A percentile compares a stretch with the other conserved stretches of the same genome.
These are phyloP conservation scores for Peterozyma toletana DNA, from an alignment of 805 yeast genomes.

Conservation along the genomic window DNA sequence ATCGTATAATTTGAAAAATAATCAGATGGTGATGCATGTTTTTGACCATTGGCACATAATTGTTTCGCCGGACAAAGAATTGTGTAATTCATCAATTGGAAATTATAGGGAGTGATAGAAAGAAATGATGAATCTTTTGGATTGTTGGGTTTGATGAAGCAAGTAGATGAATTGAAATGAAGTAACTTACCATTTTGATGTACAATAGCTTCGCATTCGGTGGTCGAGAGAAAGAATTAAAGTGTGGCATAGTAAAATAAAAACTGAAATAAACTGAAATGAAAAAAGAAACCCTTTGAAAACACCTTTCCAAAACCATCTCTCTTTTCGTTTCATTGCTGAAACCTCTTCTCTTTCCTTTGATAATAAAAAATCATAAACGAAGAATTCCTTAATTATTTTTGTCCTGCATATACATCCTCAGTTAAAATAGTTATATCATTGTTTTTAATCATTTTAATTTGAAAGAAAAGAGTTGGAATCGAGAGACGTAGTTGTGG, in stretches of 20 bases:
- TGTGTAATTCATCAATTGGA: constrained; percentile 24
- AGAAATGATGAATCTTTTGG: no score
- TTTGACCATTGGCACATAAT: constrained; percentile 70
- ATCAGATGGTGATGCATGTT: constrained; percentile 99
- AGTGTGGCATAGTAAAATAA: no score
- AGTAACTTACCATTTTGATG: no score
- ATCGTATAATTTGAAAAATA: not conserved
- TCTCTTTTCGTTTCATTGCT: not conserved
- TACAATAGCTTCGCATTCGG: no score
- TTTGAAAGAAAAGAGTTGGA: not conserved
- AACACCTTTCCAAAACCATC: not conserved
- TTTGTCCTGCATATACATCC: constrained; percentile 75
- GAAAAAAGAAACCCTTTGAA: constrained; percentile 6
- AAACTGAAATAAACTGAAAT: no score
- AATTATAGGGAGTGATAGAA: no score
- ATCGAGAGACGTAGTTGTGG: no score
- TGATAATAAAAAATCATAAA: constrained; percentile 41
- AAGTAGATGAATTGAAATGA: no score
- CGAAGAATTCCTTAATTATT: constrained; percentile 66
- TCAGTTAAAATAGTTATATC: constrained; percentile 38
- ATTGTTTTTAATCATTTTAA: constrained; percentile 21
- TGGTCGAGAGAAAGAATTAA: no score
- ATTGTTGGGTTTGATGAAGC: no score
- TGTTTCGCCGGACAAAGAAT: constrained; percentile 41
- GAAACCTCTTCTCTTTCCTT: not conserved